These are phyloP conservation scores for Colletotrichum lini DNA, from an alignment of 2,329 filamentous ascomycete species.

Conservation along the genomic window DNA sequence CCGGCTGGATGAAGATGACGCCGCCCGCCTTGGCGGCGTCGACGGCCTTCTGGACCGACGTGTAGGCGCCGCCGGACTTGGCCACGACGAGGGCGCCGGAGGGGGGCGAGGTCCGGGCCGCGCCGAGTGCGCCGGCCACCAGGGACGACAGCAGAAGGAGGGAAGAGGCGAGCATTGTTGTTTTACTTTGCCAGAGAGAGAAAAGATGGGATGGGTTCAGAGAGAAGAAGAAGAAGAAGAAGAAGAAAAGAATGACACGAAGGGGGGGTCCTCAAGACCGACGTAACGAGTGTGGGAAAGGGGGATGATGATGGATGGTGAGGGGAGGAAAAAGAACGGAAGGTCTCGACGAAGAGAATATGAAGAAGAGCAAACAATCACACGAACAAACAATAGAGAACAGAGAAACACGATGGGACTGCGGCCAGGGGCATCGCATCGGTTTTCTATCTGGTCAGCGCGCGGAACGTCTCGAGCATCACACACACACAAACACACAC, in stretches of 20 bases:
- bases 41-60: slow-evolving; percentile 65
- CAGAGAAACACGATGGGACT: neutral
- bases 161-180: slow-evolving; percentile 32
- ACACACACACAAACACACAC: no score
- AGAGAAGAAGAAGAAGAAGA: neutral
- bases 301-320: no score
- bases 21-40: slow-evolving; percentile 67
- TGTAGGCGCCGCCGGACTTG: slow-evolving; percentile 46
- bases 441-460: slow-evolving; percentile 11
- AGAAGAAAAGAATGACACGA: neutral
- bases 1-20: slow-evolving; percentile 51
- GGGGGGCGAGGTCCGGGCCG: slow-evolving; percentile 49
- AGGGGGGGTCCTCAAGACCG: slow-evolving; percentile 25
- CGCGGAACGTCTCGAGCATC: no score
- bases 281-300: slow-evolving; percentile 15
- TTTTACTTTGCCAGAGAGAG: neutral
- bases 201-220: neutral
- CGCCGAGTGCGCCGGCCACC: slow-evolving; percentile 41
- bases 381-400: neutral
- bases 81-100: slow-evolving; percentile 52
- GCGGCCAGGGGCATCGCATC: neutral
- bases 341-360: slow-evolving; percentile 14
- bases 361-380: slow-evolving; percentile 19
- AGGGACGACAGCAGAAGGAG: slow-evolving; percentile 40
- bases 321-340: slow-evolving; percentile 15